phyloP scores from a whole-genome alignment of 129 eudicot genomes.

The Heracleum sosnowskyi region DNA sequence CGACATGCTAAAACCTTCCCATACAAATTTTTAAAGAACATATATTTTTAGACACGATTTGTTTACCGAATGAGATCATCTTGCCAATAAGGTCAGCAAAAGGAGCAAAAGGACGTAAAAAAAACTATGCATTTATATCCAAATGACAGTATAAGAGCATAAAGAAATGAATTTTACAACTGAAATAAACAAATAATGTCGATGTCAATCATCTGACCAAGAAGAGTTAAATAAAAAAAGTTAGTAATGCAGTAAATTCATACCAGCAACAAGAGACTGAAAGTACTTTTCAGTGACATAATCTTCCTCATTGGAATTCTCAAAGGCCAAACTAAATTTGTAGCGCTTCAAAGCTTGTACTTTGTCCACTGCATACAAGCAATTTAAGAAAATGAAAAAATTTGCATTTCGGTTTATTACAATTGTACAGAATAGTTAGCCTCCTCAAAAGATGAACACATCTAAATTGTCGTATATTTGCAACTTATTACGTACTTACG shows the following conservation, averaged over 20 bases:
- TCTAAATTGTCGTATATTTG: neutral
- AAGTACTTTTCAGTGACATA: slow-evolving; percentile 92
- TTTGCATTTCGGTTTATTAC: neutral
- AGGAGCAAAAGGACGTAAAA: neutral
- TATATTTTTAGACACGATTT: neutral
- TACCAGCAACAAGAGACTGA: slow-evolving; percentile 99
- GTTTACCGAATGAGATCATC: neutral
- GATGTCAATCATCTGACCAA: neutral
- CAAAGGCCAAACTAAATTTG: slow-evolving; percentile 94
- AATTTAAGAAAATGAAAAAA: neutral
- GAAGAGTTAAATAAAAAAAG: neutral
- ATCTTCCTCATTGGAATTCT: slow-evolving; percentile 94
- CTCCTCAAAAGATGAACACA: neutral
- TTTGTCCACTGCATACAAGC: slow-evolving; percentile 58
- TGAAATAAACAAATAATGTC: neutral
- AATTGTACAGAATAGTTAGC: neutral
- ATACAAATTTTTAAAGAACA: neutral
- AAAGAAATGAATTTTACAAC: neutral
- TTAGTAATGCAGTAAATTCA: neutral
- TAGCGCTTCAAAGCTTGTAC: slow-evolving; percentile 74
- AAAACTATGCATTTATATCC: neutral
- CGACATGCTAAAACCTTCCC: neutral
- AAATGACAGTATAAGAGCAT: neutral
- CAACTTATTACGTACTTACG: neutral
- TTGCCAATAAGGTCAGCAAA: neutral